phyloP scores from a whole-genome alignment of 2,329 filamentous ascomycete species.

The Cercospora brassicicola region DNA sequence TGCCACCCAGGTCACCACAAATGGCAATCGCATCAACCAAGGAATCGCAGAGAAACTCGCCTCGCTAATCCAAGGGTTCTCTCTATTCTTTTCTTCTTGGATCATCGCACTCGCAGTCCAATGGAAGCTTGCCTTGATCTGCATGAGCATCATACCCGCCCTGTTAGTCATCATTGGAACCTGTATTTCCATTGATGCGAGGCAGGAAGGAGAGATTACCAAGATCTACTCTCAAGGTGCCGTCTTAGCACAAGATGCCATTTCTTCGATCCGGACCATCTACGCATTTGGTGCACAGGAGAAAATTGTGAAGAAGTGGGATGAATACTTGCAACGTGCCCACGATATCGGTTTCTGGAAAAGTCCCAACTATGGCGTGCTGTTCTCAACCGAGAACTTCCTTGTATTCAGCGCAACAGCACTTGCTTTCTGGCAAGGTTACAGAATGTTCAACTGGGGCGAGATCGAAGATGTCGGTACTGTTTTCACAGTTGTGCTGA shows the following conservation, averaged over 20 bases:
- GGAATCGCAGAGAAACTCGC: slow-evolving; percentile 46
- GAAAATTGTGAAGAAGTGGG: slow-evolving; percentile 47
- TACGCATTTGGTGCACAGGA: slow-evolving; percentile 51
- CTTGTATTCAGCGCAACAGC: slow-evolving; percentile 44
- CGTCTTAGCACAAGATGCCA: slow-evolving; percentile 52
- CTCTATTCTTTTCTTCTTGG: slow-evolving; percentile 45
- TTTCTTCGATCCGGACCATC: slow-evolving; percentile 53
- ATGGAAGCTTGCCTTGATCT: slow-evolving; percentile 50
- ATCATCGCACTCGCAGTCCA: slow-evolving; percentile 44
- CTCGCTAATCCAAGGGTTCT: slow-evolving; percentile 37
- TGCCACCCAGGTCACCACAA: slow-evolving; percentile 29
- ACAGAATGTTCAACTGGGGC: slow-evolving; percentile 39
- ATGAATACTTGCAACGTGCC: slow-evolving; percentile 46
- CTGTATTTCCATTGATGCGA: slow-evolving; percentile 40
- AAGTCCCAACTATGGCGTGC: slow-evolving; percentile 42
- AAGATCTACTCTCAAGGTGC: slow-evolving; percentile 48
- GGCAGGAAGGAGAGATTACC: slow-evolving; percentile 40
- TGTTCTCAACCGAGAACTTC: slow-evolving; percentile 41
- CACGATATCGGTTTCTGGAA: slow-evolving; percentile 50
- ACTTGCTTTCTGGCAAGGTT: slow-evolving; percentile 49
- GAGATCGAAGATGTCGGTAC: slow-evolving; percentile 39
- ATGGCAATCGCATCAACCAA: slow-evolving; percentile 42
- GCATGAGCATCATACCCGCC: slow-evolving; percentile 50
- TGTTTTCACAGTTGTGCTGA: slow-evolving; percentile 39
- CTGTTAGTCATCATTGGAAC: slow-evolving; percentile 40